A percentile compares a stretch with the other conserved stretches of the same genome.
These are phyloP conservation scores for Blastobotrys muscicola DNA, from an alignment of 805 yeast species.

Conservation along the genomic window DNA sequence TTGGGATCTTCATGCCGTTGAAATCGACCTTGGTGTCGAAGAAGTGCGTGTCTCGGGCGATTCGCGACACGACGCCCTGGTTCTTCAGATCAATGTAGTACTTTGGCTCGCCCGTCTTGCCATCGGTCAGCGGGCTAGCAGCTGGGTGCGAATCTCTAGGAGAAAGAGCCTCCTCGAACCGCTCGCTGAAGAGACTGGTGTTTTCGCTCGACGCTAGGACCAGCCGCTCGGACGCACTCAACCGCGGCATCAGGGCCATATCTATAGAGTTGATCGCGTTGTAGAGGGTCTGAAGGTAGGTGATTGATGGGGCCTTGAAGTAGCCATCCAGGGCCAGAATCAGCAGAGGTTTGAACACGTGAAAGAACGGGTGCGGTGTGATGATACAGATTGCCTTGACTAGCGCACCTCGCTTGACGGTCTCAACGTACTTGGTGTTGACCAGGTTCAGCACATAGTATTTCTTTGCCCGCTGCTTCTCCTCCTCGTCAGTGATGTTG, in stretches of 20 bases:
- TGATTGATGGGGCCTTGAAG: constrained; percentile 24
- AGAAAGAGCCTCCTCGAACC: constrained; percentile 13
- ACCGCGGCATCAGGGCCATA: constrained; percentile 21
- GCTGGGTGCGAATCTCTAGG: not conserved
- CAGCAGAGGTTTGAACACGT: constrained; percentile 50
- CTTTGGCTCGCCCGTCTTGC: constrained; percentile 8
- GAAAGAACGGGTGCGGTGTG: constrained; percentile 43
- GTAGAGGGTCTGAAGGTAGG: constrained; percentile 21
- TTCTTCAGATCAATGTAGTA: constrained; percentile 20
- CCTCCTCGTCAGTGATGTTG: constrained; percentile 19
- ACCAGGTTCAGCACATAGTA: constrained; percentile 50
- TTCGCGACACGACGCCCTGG: constrained; percentile 15
- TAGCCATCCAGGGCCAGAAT: constrained; percentile 43
- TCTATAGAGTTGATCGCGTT: constrained; percentile 24
- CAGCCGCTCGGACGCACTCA: constrained; percentile 20
- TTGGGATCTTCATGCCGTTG: constrained; percentile 23
- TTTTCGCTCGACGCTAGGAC: constrained; percentile 19
- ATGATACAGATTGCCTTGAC: constrained; percentile 53
- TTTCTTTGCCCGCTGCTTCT: constrained; percentile 32
- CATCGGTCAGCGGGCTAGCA: not conserved
- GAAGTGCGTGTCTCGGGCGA: constrained; percentile 23
- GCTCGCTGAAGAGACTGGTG: constrained; percentile 20
- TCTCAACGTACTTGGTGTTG: constrained; percentile 35
- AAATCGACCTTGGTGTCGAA: constrained; percentile 23
- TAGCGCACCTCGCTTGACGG: constrained; percentile 46